Percentiles rank a stretch among this genome's conserved stretches.
These are phyloP conservation scores for Xylaria sp. DNA, from an alignment of 2,329 filamentous ascomycete species.

Conservation along the genomic window DNA sequence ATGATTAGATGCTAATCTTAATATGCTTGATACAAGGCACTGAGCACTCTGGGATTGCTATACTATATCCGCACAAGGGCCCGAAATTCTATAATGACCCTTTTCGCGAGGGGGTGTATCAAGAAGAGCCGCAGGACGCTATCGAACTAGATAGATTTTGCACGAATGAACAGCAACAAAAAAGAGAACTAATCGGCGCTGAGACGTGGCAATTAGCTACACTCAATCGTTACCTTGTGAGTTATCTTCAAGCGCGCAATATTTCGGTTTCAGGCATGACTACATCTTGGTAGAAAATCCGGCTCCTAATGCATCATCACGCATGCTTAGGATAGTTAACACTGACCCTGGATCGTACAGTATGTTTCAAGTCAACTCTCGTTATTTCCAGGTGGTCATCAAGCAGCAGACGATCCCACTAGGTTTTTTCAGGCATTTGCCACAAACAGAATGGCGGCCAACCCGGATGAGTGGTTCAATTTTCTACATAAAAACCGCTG, in stretches of 20 bases:
- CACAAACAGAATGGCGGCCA: neutral
- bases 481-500: conserved; percentile 3
- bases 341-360: neutral
- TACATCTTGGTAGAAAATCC: neutral
- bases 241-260: neutral
- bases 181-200: fast-evolving
- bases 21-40: neutral
- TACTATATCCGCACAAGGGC: neutral
- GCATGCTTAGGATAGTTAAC: neutral
- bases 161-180: neutral
- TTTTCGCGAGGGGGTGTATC: no score
- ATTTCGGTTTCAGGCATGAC: neutral
- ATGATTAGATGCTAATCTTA: neutral
- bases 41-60: neutral
- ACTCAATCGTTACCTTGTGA: conserved; percentile 1
- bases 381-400: neutral
- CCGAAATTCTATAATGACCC: conserved; percentile 2
- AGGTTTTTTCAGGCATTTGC: neutral
- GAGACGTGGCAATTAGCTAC: neutral
- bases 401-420: neutral
- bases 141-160: neutral
- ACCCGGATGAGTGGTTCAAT: neutral
- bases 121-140: neutral
- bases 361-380: neutral
- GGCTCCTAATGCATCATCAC: neutral